Conservation (phyloP, 2,329 filamentous ascomycete genomes). For the Ceratocystis albifundus region DNA sequence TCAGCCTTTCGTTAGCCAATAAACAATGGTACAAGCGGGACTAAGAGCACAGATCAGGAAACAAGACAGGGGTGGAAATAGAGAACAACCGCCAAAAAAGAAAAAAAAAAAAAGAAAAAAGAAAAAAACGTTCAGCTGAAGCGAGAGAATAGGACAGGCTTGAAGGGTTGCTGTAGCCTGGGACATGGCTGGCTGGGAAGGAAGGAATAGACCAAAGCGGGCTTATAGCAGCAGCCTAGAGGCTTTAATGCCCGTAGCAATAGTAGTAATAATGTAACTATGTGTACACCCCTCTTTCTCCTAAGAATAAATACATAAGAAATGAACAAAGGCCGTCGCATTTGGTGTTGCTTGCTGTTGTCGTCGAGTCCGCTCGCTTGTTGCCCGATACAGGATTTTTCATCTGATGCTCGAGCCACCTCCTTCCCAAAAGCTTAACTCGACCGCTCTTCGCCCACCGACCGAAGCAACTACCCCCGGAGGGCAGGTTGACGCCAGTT, state of each 20-base stretch:
- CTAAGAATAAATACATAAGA: background rate
- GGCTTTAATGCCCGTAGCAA: background rate
- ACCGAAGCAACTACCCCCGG: background rate
- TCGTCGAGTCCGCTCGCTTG: background rate
- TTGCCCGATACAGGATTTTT: constrained; percentile 7
- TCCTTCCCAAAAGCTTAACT: constrained; percentile 12
- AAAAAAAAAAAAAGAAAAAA: no score
- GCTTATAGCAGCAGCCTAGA: background rate
- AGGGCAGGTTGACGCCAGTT: background rate
- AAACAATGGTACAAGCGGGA: background rate
- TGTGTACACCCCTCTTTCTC: no score
- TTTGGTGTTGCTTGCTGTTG: background rate
- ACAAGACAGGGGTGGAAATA: background rate
- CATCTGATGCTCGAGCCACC: constrained; percentile 11
- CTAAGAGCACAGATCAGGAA: constrained; percentile 1
- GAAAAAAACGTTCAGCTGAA: background rate
- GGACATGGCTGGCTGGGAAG: background rate
- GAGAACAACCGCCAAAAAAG: background rate
- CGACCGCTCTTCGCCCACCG: background rate
- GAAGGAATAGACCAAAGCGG: background rate
- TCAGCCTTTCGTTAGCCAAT: background rate
- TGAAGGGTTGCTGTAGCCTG: background rate
- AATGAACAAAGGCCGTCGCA: background rate
- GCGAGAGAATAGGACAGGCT: background rate
- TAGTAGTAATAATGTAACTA: background rate